These are phyloP conservation scores for Mycena floridula DNA, from an alignment of 768 basidiomycete species.

Conservation along the genomic window DNA sequence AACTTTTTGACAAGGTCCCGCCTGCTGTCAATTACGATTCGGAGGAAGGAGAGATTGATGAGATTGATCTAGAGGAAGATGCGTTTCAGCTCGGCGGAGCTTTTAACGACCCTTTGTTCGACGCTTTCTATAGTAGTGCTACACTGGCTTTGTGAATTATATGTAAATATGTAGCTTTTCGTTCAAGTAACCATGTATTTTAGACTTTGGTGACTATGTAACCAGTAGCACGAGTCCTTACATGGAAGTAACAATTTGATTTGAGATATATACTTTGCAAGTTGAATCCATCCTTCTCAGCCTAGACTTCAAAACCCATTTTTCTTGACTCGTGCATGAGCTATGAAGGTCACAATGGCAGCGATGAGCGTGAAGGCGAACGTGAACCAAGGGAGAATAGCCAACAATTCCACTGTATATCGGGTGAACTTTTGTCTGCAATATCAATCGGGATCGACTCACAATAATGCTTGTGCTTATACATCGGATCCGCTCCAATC, in stretches of 20 bases:
- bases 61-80: slow-evolving; percentile 8
- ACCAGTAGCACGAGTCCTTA: no score
- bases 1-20: no score
- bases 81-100: slow-evolving; percentile 20
- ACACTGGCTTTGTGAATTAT: neutral
- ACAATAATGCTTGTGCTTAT: slow-evolving; percentile 32
- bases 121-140: slow-evolving; percentile 15
- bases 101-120: slow-evolving; percentile 24
- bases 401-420: slow-evolving; percentile 24
- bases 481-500: slow-evolving; percentile 29
- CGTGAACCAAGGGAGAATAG: slow-evolving; percentile 34
- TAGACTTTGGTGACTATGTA: no score
- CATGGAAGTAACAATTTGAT: no score
- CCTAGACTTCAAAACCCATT: no score
- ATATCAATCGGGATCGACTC: slow-evolving; percentile 11
- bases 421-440: neutral
- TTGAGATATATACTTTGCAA: no score
- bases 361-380: slow-evolving; percentile 26
- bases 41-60: slow-evolving; percentile 12
- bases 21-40: no score
- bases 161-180: neutral
- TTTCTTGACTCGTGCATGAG: slow-evolving; percentile 9
- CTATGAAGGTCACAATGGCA: slow-evolving; percentile 21
- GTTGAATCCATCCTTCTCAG: no score
- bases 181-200: no score